Conservation (phyloP, 2,329 filamentous ascomycete species). For the Colletotrichum sp. region DNA sequence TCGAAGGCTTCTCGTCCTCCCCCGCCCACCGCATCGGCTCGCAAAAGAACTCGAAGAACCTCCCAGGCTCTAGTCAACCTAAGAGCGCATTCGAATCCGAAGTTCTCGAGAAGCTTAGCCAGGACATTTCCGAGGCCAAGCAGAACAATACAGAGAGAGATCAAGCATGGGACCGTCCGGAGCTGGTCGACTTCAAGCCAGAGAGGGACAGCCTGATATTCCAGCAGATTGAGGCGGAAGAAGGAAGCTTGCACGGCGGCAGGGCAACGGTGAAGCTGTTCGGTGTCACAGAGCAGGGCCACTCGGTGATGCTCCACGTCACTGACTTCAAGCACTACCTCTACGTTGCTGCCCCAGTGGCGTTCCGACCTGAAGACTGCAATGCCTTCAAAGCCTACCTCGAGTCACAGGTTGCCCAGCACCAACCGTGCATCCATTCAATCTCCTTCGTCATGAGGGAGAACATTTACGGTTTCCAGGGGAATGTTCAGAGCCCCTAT, state of each 20-base stretch:
- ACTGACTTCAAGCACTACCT: constrained; percentile 97
- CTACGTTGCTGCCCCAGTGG: constrained; percentile 86
- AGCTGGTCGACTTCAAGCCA: constrained; percentile 57
- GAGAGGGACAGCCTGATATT: constrained; percentile 78
- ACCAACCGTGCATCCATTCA: constrained; percentile 77
- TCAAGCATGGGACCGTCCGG: constrained; percentile 82
- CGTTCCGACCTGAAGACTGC: constrained; percentile 81
- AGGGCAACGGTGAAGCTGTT: constrained; percentile 86
- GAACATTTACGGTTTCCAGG: constrained; percentile 93
- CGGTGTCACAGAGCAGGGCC: constrained; percentile 81
- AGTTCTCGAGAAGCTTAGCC: constrained; percentile 92
- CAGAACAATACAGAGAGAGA: constrained; percentile 90
- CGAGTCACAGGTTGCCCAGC: constrained; percentile 77
- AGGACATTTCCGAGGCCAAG: constrained; percentile 87
- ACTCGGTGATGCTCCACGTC: constrained; percentile 94
- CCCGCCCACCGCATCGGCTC: constrained; percentile 65
- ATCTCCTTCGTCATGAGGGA: constrained; percentile 85
- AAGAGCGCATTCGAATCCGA: constrained; percentile 95
- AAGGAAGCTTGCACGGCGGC: constrained; percentile 81
- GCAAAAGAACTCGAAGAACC: constrained; percentile 65
- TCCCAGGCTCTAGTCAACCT: constrained; percentile 74
- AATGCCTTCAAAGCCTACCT: constrained; percentile 79
- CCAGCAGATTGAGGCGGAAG: constrained; percentile 94
- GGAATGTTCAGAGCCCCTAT: constrained; percentile 89
- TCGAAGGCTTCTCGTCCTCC: constrained; percentile 67